Conservation (phyloP, 225 moss, liverwort and hornwort genomes). For the Neckera pumila region DNA sequence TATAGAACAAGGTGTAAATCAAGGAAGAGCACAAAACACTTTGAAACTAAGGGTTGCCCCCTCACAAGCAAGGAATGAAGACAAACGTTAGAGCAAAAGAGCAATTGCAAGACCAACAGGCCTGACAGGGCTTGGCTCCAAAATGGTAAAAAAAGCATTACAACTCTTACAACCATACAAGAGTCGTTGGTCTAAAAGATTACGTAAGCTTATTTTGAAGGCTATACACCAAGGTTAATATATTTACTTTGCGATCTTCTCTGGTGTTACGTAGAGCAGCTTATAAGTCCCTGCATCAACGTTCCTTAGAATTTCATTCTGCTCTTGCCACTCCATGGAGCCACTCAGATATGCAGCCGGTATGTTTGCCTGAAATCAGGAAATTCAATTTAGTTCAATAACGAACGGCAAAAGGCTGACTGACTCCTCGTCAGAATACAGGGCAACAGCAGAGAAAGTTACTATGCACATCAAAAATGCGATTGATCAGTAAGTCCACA, state of each 20-base stretch:
- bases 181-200: not conserved
- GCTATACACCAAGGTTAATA: not conserved
- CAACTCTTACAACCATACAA: not conserved
- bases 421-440: not conserved
- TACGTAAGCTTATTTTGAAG: not conserved
- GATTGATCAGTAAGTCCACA: not conserved
- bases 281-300: constrained; percentile 70
- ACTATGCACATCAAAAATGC: not conserved
- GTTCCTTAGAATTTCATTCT: constrained; percentile 66
- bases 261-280: constrained; percentile 94
- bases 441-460: not conserved
- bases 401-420: not conserved
- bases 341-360: constrained; percentile 81
- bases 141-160: not conserved
- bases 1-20: not conserved
- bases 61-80: not conserved
- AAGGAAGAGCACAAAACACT: not conserved
- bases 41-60: not conserved
- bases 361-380: constrained; percentile 70
- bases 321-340: constrained; percentile 89
- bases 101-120: not conserved
- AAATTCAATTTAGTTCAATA: not conserved
- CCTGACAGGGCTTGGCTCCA: not conserved
- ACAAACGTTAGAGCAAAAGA: not conserved
- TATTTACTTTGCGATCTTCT: constrained; percentile 89